phyloP scores from a whole-genome alignment of 2,329 filamentous ascomycete species.

The Cladophialophora exuberans region DNA sequence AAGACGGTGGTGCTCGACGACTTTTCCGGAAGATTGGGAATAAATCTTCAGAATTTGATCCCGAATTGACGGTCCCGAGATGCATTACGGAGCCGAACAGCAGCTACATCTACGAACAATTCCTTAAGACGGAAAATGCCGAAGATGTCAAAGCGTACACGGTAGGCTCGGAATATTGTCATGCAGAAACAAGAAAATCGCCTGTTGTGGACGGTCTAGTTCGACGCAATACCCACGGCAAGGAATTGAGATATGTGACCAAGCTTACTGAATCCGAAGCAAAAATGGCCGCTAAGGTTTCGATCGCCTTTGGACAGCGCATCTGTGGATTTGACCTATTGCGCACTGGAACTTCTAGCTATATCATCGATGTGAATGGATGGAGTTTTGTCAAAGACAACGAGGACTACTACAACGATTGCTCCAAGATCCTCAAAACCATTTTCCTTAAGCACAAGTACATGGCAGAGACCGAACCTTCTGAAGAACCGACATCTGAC shows the following conservation, averaged over 20 bases:
- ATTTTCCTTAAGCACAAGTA: slow-evolving; percentile 83
- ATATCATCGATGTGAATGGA: slow-evolving; percentile 97
- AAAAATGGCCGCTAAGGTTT: slow-evolving; percentile 85
- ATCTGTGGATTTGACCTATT: slow-evolving; percentile 96
- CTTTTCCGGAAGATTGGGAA: slow-evolving; percentile 98
- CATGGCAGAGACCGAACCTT: slow-evolving; percentile 36
- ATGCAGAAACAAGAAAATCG: slow-evolving; percentile 95
- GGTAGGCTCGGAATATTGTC: slow-evolving; percentile 88
- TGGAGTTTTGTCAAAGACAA: slow-evolving; percentile 99
- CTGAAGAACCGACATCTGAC: slow-evolving; percentile 42
- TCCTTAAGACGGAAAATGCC: slow-evolving; percentile 92
- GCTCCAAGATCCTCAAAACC: slow-evolving; percentile 79
- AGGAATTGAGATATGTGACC: slow-evolving; percentile 95
- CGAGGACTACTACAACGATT: slow-evolving; percentile 95
- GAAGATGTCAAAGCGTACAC: slow-evolving; percentile 99
- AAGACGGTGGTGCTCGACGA: slow-evolving; percentile 79
- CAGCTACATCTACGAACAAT: slow-evolving; percentile 97
- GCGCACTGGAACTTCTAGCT: slow-evolving; percentile 85
- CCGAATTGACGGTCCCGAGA: slow-evolving; percentile 73
- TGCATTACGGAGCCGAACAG: slow-evolving; percentile 77
- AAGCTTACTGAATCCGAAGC: slow-evolving; percentile 78
- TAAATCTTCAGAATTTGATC: slow-evolving; percentile 94
- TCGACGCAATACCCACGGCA: slow-evolving; percentile 93
- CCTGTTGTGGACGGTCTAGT: slow-evolving; percentile 96
- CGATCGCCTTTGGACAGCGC: slow-evolving; percentile 86